Conservation (phyloP, 2,329 filamentous ascomycete genomes). For the Clarireedia monteithiana region DNA sequence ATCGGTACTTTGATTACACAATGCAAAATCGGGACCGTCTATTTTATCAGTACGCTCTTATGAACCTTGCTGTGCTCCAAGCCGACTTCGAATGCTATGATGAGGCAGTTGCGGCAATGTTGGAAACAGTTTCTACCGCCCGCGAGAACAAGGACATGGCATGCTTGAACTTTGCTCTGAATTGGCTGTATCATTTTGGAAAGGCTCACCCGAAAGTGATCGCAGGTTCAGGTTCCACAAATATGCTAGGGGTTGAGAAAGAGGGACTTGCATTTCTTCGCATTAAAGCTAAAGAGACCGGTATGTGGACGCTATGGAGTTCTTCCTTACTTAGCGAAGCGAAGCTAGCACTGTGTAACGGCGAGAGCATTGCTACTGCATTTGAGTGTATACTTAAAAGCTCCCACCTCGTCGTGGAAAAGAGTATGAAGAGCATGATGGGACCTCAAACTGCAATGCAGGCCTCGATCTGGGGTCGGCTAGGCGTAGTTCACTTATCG, state of each 20-base stretch:
- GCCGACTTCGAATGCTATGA: constrained; percentile 89
- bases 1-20: constrained; percentile 95
- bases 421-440: constrained; percentile 64
- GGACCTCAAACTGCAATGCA: constrained; percentile 67
- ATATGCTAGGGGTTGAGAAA: constrained; percentile 68
- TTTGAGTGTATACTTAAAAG: constrained; percentile 77
- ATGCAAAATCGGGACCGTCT: constrained; percentile 76
- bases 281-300: constrained; percentile 74
- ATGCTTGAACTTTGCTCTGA: constrained; percentile 90
- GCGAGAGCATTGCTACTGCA: constrained; percentile 54
- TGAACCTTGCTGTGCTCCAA: constrained; percentile 89
- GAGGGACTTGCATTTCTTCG: constrained; percentile 80
- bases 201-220: constrained; percentile 75
- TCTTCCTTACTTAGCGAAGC: constrained; percentile 81
- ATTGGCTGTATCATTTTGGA: constrained; percentile 94
- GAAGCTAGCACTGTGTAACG: constrained; percentile 67
- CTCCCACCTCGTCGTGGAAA: constrained; percentile 72
- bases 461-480: constrained; percentile 66
- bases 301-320: constrained; percentile 78
- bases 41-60: constrained; percentile 89
- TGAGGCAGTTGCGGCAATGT: constrained; percentile 88
- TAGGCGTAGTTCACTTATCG: constrained; percentile 55
- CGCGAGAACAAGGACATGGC: constrained; percentile 86
- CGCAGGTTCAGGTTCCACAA: constrained; percentile 59
- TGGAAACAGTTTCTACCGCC: constrained; percentile 91